phyloP scores from a whole-genome alignment of 192 early-diverging fungal species.

The Entomortierella parvispora region DNA sequence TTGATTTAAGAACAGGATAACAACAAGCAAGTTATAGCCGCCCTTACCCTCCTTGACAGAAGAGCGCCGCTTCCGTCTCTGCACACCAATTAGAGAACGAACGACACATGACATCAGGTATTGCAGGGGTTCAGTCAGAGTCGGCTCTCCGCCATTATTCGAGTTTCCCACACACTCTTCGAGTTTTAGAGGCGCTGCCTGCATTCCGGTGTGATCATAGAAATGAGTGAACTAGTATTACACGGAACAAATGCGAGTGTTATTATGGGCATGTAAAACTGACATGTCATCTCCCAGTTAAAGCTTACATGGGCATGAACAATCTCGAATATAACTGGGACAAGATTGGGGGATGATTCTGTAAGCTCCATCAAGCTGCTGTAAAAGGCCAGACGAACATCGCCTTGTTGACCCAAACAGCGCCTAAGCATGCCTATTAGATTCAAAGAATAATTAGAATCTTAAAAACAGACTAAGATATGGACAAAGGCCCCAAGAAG shows the following conservation, averaged over 20 bases:
- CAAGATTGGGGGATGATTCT: slow-evolving; percentile 38
- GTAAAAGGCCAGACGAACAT: slow-evolving; percentile 68
- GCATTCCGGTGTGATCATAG: slow-evolving; percentile 26
- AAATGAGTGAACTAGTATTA: slow-evolving; percentile 37
- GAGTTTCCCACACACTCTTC: slow-evolving; percentile 50
- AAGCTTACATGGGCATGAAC: slow-evolving; percentile 58
- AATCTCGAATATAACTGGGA: slow-evolving; percentile 60
- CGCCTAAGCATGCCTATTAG: slow-evolving; percentile 68
- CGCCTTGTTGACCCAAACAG: slow-evolving; percentile 74
- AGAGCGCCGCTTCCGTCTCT: slow-evolving; percentile 17
- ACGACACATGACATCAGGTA: slow-evolving; percentile 51
- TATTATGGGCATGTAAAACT: neutral
- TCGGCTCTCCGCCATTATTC: slow-evolving; percentile 48
- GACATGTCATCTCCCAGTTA: neutral
- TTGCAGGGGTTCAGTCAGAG: slow-evolving; percentile 60
- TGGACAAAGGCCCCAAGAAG: too few relatives aligned
- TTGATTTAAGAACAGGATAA: neutral
- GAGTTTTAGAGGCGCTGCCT: slow-evolving; percentile 34
- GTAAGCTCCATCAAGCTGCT: slow-evolving; percentile 62
- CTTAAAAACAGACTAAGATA: too few relatives aligned
- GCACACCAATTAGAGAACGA: slow-evolving; percentile 24
- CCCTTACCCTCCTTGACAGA: slow-evolving; percentile 8
- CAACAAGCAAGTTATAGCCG: neutral
- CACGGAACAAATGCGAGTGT: slow-evolving; percentile 2
- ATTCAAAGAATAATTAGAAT: slow-evolving; percentile 30